phyloP scores from a whole-genome alignment of 768 basidiomycete species.

The Leccinum incarnatum region DNA sequence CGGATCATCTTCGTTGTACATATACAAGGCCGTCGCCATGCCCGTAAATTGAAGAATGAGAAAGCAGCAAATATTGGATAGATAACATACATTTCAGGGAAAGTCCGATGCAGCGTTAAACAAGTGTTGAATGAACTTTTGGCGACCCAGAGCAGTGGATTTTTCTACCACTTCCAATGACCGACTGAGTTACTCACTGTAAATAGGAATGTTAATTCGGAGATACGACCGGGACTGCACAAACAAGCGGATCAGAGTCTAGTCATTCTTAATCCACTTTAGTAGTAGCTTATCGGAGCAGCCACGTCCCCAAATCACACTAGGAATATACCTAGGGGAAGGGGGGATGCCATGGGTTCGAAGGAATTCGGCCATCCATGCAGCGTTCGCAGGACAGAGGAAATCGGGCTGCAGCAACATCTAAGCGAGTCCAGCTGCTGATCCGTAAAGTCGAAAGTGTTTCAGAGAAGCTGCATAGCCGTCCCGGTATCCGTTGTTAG shows the following conservation, averaged over 20 bases:
- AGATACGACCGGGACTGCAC: no score
- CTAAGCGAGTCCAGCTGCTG: background rate
- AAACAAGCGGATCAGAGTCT: background rate
- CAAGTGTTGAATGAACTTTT: background rate
- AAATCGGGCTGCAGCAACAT: background rate
- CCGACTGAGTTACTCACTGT: background rate
- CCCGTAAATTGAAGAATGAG: background rate
- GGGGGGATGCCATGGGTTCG: no score
- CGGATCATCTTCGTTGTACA: background rate
- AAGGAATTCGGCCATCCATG: no score
- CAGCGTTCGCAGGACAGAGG: no score
- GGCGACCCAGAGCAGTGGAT: background rate
- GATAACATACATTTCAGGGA: background rate
- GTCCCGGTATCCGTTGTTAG: background rate
- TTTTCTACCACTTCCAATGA: background rate
- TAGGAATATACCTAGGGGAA: no score
- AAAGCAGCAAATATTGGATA: background rate
- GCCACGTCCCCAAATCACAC: no score
- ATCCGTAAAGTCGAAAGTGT: background rate
- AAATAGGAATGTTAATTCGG: background rate
- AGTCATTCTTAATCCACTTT: background rate
- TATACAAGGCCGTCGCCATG: background rate
- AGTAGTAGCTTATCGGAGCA: background rate
- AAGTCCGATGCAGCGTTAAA: background rate
- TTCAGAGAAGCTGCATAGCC: background rate